Percentiles rank a stretch among this genome's conserved stretches.
phyloP scores from a whole-genome alignment of 2,329 filamentous ascomycete genomes.

The Penicillium thymicola region DNA sequence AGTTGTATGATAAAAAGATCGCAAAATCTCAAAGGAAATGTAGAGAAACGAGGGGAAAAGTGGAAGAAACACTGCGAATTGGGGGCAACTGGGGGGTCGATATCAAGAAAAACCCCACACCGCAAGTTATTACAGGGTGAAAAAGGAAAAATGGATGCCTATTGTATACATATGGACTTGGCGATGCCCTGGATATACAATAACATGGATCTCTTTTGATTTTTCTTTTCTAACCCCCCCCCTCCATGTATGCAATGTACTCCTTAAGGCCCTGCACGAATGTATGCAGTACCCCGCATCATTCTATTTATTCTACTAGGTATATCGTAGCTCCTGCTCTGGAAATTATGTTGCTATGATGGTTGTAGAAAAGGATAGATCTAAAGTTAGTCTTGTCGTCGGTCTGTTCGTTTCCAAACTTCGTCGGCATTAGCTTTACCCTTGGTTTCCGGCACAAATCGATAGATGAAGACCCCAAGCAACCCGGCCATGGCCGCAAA shows the following conservation, averaged over 20 bases:
- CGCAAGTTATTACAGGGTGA: constrained; percentile 2
- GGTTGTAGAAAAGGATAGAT: neutral
- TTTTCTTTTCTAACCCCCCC: no score
- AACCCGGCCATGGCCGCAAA: constrained; percentile 72
- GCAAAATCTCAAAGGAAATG: neutral
- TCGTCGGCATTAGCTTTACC: constrained; percentile 81
- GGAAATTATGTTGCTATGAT: neutral
- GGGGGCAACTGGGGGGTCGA: neutral
- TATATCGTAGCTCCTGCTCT: neutral
- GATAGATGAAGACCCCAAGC: constrained; percentile 68
- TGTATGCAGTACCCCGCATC: constrained; percentile 6
- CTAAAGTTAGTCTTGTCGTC: constrained; percentile 34
- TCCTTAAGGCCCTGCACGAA: neutral
- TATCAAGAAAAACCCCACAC: constrained; percentile 3
- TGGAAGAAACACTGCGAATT: neutral
- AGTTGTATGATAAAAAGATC: neutral
- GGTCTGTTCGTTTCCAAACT: constrained; percentile 70
- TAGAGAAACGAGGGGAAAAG: neutral
- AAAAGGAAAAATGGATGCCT: constrained; percentile 9
- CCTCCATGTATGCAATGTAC: neutral
- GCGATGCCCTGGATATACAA: neutral
- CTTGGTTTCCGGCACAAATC: constrained; percentile 80
- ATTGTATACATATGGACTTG: neutral
- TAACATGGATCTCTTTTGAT: neutral
- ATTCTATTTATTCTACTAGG: no score